These are phyloP conservation scores for Caryopteris hybrid DNA, from an alignment of 305 asterid species.

Conservation along the genomic window DNA sequence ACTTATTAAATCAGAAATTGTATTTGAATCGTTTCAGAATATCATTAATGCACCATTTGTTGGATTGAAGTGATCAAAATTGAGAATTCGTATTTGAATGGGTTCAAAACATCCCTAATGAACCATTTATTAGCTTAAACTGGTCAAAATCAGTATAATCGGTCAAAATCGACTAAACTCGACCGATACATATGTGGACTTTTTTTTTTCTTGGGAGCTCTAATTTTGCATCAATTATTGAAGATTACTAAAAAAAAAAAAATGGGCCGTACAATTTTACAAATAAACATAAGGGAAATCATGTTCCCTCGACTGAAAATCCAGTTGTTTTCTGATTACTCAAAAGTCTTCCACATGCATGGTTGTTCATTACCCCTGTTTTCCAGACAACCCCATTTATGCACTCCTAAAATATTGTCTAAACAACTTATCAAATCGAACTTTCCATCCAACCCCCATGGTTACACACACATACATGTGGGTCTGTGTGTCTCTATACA, in stretches of 20 bases:
- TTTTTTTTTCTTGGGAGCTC: no score
- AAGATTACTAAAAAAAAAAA: background rate
- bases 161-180: no score
- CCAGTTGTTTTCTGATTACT: constrained; percentile 8
- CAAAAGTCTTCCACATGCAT: constrained; percentile 31
- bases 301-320: constrained; percentile 21
- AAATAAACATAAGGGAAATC: constrained; percentile 18
- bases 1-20: no score
- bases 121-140: no score
- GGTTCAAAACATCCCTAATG: no score
- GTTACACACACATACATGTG: background rate
- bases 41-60: no score
- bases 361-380: constrained; percentile 26
- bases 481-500: no score
- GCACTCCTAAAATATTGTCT: constrained; percentile 2
- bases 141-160: no score
- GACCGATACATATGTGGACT: no score
- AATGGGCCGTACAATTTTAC: background rate
- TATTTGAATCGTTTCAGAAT: no score
- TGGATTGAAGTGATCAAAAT: no score
- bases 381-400: constrained; percentile 27
- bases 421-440: constrained; percentile 18
- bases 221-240: background rate
- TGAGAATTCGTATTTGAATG: no score
- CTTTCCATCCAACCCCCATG: constrained; percentile 24